Evolutionary conservation across 306 rosid species (phyloP), one percentile per base, ranked within the genome.

Genomic region (Neltuma alba): DNA sequence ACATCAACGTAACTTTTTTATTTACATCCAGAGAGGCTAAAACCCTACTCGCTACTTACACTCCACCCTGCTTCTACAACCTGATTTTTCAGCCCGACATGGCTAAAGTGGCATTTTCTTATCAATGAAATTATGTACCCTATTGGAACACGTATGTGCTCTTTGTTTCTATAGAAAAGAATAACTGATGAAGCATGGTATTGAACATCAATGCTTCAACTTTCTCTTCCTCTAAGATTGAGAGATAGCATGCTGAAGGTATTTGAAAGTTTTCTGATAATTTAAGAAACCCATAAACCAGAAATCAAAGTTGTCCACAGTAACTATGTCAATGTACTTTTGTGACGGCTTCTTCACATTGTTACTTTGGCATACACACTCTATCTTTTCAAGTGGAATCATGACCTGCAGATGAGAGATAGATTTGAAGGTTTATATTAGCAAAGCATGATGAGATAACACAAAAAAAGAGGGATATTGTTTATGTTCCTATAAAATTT

Each of bases 221-320:
- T 66, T 61, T 41, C 30, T 9, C 50, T 28, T 30, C 64, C 57
- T 64, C 64, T 57, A 73, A 62, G 79, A 73, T 69, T 54, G 58
- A 66, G 88, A 81, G 33, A 89, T n/a, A n/a, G 81, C 88, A 48
- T 74, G 70, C 68, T 71, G 75, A 15, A 89, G 82, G 76, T 74
- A 45, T 42, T 79, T 81, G 75, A 79, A 69, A 42, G 89, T 77
- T 61, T 81, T 89, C 80, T 65, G 72, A 71, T 77, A 77, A 36
- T 83, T 89, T 31, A 89, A 71, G 83, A 89, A 85, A 23, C 88
- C 89, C 91, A 87, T 77, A 42, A 89, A 87, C 89, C 91, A 82
- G 85, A 89, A 89, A 55, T 89, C 89, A 54, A 85, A 89, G 36
- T 83, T 71, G 38, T 89, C 91, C 55, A 80, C 83, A 1, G 89